Percentiles rank a stretch among this genome's conserved stretches.
Conservation (phyloP, 2,329 filamentous ascomycete genomes). For the Myriosclerotinia curreyana region DNA sequence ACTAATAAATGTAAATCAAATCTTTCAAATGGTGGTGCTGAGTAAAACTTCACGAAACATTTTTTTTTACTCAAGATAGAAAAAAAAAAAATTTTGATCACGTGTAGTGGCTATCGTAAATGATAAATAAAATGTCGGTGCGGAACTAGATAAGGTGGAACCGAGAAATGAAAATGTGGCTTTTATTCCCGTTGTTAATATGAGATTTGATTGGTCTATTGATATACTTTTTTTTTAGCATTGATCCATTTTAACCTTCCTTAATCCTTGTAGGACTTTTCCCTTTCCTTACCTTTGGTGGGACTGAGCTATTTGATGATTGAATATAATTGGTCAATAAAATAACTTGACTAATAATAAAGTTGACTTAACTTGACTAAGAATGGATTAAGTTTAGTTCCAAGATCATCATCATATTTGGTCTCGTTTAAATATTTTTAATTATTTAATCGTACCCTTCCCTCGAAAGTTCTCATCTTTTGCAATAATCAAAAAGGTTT, state of each 20-base stretch:
- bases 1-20: neutral
- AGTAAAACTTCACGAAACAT: constrained; percentile 15
- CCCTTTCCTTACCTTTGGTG: neutral
- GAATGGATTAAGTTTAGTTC: constrained; percentile 5
- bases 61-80: constrained; percentile 20
- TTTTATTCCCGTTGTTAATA: neutral
- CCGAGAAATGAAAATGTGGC: neutral
- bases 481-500: no score
- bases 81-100: constrained; percentile 20
- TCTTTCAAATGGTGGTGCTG: neutral
- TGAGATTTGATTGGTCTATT: neutral
- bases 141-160: constrained; percentile 2
- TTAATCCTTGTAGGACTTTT: neutral
- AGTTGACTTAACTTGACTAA: no score
- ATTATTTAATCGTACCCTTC: constrained; percentile 7
- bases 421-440: no score
- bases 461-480: constrained; percentile 20
- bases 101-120: neutral
- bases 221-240: no score
- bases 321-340: neutral
- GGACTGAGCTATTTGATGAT: neutral
- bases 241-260: neutral
- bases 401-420: no score
- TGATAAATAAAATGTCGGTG: neutral
- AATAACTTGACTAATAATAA: no score